Evolutionary conservation across 331 rosid species (phyloP).

Genomic region (Malus hybrid): DNA sequence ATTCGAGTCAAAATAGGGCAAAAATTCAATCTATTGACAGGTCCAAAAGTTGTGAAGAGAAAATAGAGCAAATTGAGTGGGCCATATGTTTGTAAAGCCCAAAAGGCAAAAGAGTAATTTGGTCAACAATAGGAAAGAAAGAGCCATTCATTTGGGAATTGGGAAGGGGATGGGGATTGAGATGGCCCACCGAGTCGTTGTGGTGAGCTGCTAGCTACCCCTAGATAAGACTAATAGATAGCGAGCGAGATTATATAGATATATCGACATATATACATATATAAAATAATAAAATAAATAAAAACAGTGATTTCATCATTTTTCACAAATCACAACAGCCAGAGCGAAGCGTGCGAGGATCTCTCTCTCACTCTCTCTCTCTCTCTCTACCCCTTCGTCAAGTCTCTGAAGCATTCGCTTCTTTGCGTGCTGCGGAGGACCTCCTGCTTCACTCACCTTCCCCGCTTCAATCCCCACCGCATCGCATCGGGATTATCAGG

Average conservation of each 20-base stretch:
- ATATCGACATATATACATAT: not conserved
- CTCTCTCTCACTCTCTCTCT: not conserved
- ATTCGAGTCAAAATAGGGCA: too few relatives aligned
- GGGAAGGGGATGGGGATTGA: conserved; percentile 12
- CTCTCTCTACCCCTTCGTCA: not conserved
- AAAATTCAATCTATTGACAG: not conserved
- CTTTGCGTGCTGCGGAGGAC: not conserved
- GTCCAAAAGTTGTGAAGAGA: not conserved
- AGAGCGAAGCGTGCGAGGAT: not conserved
- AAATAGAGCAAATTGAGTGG: not conserved
- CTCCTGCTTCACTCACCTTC: not conserved
- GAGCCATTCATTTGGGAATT: conserved; percentile 3
- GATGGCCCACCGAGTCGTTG: conserved; percentile 10
- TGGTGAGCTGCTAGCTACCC: not conserved
- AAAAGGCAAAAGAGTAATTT: not conserved
- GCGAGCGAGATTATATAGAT: not conserved
- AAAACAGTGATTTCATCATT: not conserved
- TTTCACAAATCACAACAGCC: not conserved
- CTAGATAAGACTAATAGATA: not conserved
- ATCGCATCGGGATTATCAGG: not conserved
- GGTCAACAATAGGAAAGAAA: not conserved
- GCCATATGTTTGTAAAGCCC: not conserved
- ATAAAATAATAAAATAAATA: not conserved
- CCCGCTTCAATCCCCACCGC: not conserved
- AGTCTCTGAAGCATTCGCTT: not conserved